Percentiles rank a stretch among this genome's conserved stretches.
These are phyloP conservation scores for Rhypophila decipiens DNA, from an alignment of 495 filamentous ascomycete genomes.

Conservation along the genomic window DNA sequence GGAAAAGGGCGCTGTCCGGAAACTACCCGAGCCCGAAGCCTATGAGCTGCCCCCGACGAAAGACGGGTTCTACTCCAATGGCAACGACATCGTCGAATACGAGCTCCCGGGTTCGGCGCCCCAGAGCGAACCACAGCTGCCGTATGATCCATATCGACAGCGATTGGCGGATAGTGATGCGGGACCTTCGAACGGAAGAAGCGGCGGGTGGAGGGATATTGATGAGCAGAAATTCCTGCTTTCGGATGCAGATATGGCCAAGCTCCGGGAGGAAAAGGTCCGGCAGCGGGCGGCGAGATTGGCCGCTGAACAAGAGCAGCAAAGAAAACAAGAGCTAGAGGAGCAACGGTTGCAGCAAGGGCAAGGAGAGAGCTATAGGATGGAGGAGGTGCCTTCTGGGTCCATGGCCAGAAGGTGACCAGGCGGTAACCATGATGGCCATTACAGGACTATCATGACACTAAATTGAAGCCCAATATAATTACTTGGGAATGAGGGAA, in stretches of 20 bases:
- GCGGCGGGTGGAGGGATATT: constrained; percentile 11
- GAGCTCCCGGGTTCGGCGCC: constrained; percentile 21
- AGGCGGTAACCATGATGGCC: too few species aligned
- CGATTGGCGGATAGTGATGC: constrained; percentile 4
- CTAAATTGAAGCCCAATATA: too few species aligned
- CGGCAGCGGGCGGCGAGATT: constrained; percentile 6
- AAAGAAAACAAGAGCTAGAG: constrained; percentile 5
- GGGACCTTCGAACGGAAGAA: constrained; percentile 2
- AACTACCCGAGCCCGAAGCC: constrained; percentile 21
- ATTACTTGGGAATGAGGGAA: too few species aligned
- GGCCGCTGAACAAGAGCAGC: neutral
- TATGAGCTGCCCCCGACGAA: constrained; percentile 31
- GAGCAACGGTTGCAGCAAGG: constrained; percentile 1
- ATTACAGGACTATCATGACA: too few species aligned
- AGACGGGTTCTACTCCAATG: constrained; percentile 26
- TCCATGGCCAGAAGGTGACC: too few species aligned
- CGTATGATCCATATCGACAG: constrained; percentile 13
- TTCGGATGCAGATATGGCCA: constrained; percentile 16
- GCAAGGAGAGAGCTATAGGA: too few species aligned
- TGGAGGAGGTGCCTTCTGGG: too few species aligned
- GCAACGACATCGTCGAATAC: constrained; percentile 17
- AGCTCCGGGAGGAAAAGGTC: constrained; percentile 17
- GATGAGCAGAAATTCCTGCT: constrained; percentile 29
- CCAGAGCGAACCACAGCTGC: constrained; percentile 18
- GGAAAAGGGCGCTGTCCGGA: constrained; percentile 27